phyloP scores from a whole-genome alignment of 192 early-diverging fungal species.

The Backusella liffmaniae region DNA sequence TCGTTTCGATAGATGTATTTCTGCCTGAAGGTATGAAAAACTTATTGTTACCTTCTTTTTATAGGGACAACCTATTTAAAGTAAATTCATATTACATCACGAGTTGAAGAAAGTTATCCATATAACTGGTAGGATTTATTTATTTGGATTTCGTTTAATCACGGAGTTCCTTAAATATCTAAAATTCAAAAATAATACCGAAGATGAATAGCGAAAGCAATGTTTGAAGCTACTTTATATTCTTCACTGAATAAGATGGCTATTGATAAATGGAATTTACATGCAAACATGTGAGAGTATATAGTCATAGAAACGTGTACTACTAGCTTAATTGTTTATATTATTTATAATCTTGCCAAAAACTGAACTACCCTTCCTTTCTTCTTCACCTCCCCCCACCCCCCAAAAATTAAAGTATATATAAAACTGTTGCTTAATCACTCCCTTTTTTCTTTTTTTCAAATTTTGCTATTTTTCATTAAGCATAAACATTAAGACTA shows the following conservation, averaged over 20 bases:
- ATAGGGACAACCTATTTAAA: neutral
- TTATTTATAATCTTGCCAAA: conserved; percentile 1
- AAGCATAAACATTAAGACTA: neutral
- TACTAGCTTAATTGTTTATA: neutral
- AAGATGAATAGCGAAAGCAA: neutral
- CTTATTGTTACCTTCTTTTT: neutral
- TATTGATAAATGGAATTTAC: neutral
- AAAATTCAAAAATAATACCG: neutral
- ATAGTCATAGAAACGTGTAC: neutral
- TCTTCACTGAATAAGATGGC: neutral
- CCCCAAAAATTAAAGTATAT: conserved; percentile 7
- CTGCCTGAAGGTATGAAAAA: neutral
- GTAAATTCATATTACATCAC: neutral
- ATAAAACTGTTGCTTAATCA: neutral
- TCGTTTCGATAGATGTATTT: neutral
- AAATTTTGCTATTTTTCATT: neutral
- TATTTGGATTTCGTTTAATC: neutral
- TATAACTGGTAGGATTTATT: neutral
- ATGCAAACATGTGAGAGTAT: neutral
- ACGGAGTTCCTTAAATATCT: neutral
- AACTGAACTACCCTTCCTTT: neutral
- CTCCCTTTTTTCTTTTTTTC: neutral
- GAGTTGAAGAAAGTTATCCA: neutral
- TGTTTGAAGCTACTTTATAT: neutral
- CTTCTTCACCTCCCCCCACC: neutral